Evolutionary conservation across 202 grass and related monocot species (phyloP), one percentile per base, ranked within the genome.

Genomic region (Bolboschoenoplectus hybrid): DNA sequence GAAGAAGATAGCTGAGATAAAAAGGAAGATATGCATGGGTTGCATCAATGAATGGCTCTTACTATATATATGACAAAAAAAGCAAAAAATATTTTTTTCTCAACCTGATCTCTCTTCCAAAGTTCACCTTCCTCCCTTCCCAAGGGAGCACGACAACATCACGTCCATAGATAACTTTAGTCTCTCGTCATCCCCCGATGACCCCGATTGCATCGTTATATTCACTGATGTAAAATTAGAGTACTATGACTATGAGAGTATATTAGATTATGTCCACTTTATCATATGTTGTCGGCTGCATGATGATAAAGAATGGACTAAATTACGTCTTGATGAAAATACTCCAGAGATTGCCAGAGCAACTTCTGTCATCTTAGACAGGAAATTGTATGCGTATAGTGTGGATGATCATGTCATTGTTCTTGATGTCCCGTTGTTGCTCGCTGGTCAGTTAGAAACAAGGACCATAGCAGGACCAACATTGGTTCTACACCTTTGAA

Each of bases 41-140:
- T 79, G 74, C 74, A 55, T 79, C 6, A 20, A 55, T 7, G 53
- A 79, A 34, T 55, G 53, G 13, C 50, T 79, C 7, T 56, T 58
- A 6, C 26, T 79, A 17, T 58, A 50, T 49, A 17, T 58, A 50
- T 49, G 74, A 79, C 35, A 2, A 57, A 13, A 3, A 51, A 36
- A 79, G 19, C 20, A 51, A 79, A 32, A 50, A 79, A 79, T 79
- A 50, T 79, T 79, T 34, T 39, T 58, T 79, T 43, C 74, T 79
- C 3, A 50, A 79, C 13, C 26, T 79, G 45, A 58, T 26, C 74
- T 79, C 74, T 34, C 47, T 56, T 55, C 46, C 19, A 58, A 79
- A 55, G 13, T 79, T 56, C 32, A 14, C 12, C 74, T 79, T 55
- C 74, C 74, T 35, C 74, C 11, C 12, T 50, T 79, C 10, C 74